Evolutionary conservation across 2,329 filamentous ascomycete genomes (phyloP).

Genomic region (Magnaporthales sp.): DNA sequence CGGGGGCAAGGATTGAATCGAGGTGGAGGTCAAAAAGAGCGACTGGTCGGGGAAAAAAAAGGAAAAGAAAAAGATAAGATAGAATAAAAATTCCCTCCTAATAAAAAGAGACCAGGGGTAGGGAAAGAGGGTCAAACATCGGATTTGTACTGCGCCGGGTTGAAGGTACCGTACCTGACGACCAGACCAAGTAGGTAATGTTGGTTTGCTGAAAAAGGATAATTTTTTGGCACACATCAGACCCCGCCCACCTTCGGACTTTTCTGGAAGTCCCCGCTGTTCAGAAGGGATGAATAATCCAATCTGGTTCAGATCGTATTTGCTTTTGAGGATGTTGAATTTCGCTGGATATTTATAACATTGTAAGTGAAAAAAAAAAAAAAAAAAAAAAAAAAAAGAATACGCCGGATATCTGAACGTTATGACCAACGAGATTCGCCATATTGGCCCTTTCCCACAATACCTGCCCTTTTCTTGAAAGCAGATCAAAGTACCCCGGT

Average conservation of each 20-base stretch:
- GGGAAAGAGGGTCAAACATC: neutral
- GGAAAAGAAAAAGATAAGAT: no score
- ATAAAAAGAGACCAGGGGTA: neutral
- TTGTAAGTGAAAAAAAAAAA: constrained; percentile 1
- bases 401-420: neutral
- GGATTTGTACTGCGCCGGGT: neutral
- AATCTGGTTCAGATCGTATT: neutral
- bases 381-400: constrained; percentile 1
- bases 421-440: neutral
- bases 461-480: no score
- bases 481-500: no score
- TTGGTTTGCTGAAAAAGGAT: neutral
- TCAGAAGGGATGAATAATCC: neutral
- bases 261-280: neutral
- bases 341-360: constrained; percentile 5
- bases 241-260: neutral
- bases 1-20: no score
- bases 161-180: neutral
- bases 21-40: no score
- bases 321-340: neutral
- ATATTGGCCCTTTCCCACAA: neutral
- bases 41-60: no score
- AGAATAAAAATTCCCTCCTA: no score
- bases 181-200: neutral
- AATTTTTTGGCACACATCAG: neutral